Evolutionary conservation across 2,329 filamentous ascomycete genomes (phyloP).

Genomic region (Chrysoporthe deuterocubensis): DNA sequence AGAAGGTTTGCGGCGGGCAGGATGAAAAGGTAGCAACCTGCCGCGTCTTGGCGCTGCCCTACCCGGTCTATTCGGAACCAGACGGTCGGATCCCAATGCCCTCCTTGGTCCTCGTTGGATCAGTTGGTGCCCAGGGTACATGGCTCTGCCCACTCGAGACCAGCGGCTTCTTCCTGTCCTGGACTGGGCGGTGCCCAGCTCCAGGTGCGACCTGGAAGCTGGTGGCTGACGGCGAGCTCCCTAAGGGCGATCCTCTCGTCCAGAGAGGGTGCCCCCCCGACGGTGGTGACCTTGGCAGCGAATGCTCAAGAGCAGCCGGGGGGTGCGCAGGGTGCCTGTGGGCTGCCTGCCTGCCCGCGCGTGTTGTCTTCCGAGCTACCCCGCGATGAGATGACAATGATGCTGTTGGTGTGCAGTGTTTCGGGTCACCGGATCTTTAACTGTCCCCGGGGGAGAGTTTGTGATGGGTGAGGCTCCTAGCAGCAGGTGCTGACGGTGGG

Average conservation of each 20-base stretch:
- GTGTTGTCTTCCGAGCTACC: background rate
- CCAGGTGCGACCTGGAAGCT: background rate
- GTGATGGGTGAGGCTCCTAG: constrained; percentile 19
- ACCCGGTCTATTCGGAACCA: constrained; percentile 1
- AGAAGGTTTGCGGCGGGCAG: constrained; percentile 6
- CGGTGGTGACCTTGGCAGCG: background rate
- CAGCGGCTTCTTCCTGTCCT: background rate
- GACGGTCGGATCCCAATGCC: constrained; percentile 8
- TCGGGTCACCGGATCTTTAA: constrained; percentile 21
- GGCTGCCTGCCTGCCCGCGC: constrained; percentile 13
- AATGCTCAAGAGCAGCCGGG: background rate
- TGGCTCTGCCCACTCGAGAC: background rate
- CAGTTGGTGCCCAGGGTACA: background rate
- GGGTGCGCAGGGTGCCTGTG: constrained; percentile 2
- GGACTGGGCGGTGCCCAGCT: background rate
- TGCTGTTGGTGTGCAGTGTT: constrained; percentile 15
- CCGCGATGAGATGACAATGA: constrained; percentile 3
- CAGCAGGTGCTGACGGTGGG: constrained; percentile 15
- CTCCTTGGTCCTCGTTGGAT: constrained; percentile 5
- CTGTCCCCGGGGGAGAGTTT: constrained; percentile 12
- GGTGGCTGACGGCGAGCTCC: background rate
- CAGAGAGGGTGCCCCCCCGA: background rate
- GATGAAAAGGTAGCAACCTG: constrained; percentile 10
- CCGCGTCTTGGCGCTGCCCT: background rate
- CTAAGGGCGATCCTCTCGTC: background rate